Conservation (phyloP, 208 protist species). For the Leishmania guyanensis region DNA sequence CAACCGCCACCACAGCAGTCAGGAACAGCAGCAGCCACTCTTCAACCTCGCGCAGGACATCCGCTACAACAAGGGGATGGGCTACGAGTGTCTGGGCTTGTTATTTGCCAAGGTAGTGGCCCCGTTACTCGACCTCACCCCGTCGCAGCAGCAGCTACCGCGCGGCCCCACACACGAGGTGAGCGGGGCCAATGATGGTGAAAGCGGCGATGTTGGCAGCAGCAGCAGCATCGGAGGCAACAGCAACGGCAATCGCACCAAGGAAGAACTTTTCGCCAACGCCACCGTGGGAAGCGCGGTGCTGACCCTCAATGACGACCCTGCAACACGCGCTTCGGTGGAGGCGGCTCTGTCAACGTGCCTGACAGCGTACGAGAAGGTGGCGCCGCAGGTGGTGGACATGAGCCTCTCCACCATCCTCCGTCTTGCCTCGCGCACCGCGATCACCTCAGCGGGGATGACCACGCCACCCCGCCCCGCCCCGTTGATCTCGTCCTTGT, state of each 20-base stretch:
- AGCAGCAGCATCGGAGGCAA: background rate
- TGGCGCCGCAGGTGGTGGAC: slow-evolving; percentile 91
- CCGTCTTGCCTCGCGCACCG: slow-evolving; percentile 58
- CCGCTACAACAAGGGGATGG: slow-evolving; percentile 87
- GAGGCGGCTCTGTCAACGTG: slow-evolving; percentile 65
- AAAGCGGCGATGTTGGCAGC: background rate
- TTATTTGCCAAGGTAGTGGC: slow-evolving; percentile 85
- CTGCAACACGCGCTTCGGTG: slow-evolving; percentile 16
- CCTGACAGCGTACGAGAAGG: slow-evolving; percentile 77
- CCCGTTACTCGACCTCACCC: slow-evolving; percentile 52
- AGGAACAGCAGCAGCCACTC: slow-evolving; percentile 11
- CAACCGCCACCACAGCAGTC: slow-evolving; percentile 47
- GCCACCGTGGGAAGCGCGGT: slow-evolving; percentile 32
- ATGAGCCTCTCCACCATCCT: slow-evolving; percentile 76
- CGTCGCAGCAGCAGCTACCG: background rate
- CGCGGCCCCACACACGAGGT: background rate
- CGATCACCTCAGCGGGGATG: slow-evolving; percentile 5
- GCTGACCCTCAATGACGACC: slow-evolving; percentile 12
- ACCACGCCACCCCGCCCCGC: background rate
- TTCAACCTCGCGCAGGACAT: slow-evolving; percentile 41
- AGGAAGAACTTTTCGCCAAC: slow-evolving; percentile 22
- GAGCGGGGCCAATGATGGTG: background rate
- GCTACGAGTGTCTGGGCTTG: slow-evolving; percentile 85
- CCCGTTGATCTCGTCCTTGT: slow-evolving; percentile 10
- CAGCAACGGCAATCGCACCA: slow-evolving; percentile 16